Conservation (phyloP, 768 basidiomycete species). For the Lactifluus echinatus region DNA sequence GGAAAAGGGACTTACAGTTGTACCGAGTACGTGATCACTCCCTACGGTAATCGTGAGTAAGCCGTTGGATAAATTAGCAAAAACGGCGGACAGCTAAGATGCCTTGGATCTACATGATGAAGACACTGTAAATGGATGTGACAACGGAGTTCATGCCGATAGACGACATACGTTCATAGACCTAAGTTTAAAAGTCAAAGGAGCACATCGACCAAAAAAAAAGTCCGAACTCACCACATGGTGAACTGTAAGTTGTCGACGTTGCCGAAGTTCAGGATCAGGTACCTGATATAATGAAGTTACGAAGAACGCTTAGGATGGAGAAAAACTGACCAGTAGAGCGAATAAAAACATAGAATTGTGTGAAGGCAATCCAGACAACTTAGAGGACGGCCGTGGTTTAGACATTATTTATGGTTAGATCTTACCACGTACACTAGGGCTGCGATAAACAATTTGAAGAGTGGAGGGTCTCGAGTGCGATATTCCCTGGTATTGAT, state of each 20-base stretch:
- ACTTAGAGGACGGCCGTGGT: slow-evolving; percentile 21
- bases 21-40: neutral
- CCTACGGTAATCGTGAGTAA: neutral
- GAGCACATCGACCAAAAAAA: neutral
- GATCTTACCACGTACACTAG: neutral
- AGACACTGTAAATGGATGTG: slow-evolving; percentile 26
- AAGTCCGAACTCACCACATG: slow-evolving; percentile 35
- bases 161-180: slow-evolving; percentile 21
- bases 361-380: slow-evolving; percentile 39
- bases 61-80: neutral
- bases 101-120: neutral
- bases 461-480: neutral
- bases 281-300: slow-evolving; percentile 30
- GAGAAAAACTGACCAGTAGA: slow-evolving; percentile 38
- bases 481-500: neutral
- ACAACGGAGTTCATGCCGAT: neutral
- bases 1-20: neutral
- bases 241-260: slow-evolving; percentile 30
- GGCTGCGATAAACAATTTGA: neutral
- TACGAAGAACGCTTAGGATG: neutral
- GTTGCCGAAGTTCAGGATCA: slow-evolving; percentile 38
- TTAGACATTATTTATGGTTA: neutral
- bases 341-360: slow-evolving; percentile 35
- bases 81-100: neutral
- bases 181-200: slow-evolving; percentile 5